Base-by-base conservation (phyloP, 208 protist genomes). In the Leishmania braziliensis region DNA sequence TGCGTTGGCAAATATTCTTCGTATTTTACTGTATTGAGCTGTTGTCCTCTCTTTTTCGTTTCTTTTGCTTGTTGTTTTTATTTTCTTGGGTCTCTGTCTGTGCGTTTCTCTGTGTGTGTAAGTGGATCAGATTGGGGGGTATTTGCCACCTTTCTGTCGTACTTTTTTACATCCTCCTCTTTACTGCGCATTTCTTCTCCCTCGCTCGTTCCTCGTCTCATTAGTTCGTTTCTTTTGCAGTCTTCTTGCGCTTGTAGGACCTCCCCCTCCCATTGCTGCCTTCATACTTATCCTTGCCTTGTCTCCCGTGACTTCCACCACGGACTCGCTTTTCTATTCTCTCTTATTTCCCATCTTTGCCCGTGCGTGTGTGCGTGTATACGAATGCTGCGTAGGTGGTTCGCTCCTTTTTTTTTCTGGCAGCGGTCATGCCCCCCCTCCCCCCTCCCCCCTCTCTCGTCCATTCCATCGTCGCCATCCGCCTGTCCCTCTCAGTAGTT, bases 171-270 rank as follows among this genome's bases (percentile, higher is more conserved):
- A 20, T 29, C 10, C 36, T 33, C 33, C 16, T n/a, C 33, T 46
- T 46, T 48, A 23, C 66, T 9, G 33, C 26, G n/a, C 39, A 5
- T 79, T 78, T 54, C 68, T 63, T 12, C 58, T 14, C 51, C 65
- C 39, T 33, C 26, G 56, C 58, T 71, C 46, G 75, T 18, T 53
- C 53, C 77, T n/a, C 12, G 62, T 65, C 72, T 76, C 39, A 51
- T 75, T 36, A 18, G 43, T 76, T 79, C 36, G n/a, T 73, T 79
- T 71, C 81, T 69, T 69, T 70, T 68, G 29, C 43, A 63, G 81
- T 39, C 62, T 53, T 36, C 56, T 85, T 69, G 23, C 46, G 50
- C 68, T 76, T 60, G 18, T 58, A 5, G 16, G 50, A 10, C 46
- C 51, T 29, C 50, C 33, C 26, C 48, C 50, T 54, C 70, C 8